Base-by-base conservation (phyloP, 805 yeast genomes). In the Kodamaea laetipori region DNA sequence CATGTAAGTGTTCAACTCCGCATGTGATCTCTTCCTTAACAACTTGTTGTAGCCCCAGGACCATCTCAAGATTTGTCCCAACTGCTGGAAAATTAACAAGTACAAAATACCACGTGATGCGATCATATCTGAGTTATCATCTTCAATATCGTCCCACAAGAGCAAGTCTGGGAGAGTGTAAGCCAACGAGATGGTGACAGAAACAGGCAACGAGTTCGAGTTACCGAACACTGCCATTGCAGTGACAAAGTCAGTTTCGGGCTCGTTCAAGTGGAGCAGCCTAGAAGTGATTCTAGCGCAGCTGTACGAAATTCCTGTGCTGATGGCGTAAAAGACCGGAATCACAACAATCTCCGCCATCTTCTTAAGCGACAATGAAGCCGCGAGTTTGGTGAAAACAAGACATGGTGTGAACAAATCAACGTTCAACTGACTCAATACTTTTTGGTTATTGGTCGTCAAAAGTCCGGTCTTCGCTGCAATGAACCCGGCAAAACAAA, bases 181-280 rank as follows among this genome's bases (percentile, higher is more conserved):
- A 1, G 90, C 82, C 50, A 86, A 69, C 1, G 95, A 84, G 44
- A 94, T 69, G 1, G 94, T 86, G 51, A 94, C 74, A 0, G 97
- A 89, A 1, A 92, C 98, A 0, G 99, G 98, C 44, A 92, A 76
- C 8, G 96, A 86, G 70, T 92, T 92, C 34, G 96, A 88, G 66
- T 92, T 94, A 41, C 97, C 98, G 66, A 92, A 92, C 4, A 90
- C 96, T 2, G 94, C 89, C 95, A 94, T 94, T 2, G 97, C 98
- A 16, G 95, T 85, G 39, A 94, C 97, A 56, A 88, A 92, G 66
- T 92, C 90, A 3, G 87, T 60, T 65, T 94, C 97, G 10, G 86
- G 80, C 38, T 70, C 78, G 54, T 86, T 86, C 54, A 94, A 68
- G 6, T 65, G 56, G 49, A 90, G 61, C 33, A 81, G 50, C 10